Evolutionary conservation across 2,329 filamentous ascomycete species (phyloP).

Genomic region (Pseudophaeomoniella oleicola): DNA sequence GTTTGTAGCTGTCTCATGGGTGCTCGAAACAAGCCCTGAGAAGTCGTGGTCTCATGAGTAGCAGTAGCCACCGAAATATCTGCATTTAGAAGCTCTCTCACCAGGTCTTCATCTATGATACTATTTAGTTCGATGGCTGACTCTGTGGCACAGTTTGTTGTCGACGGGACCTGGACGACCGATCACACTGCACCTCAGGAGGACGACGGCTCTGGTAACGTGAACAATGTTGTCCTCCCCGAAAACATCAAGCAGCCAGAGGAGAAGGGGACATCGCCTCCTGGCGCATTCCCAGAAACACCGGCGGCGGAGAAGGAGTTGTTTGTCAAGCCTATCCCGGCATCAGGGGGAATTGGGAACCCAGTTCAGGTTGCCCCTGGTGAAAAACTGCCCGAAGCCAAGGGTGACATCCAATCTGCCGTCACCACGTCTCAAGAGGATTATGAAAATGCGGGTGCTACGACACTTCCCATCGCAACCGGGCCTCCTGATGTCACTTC

Average conservation of each 20-base stretch:
- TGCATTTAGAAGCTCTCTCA: no score
- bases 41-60: no score
- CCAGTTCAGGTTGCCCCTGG: constrained; percentile 67
- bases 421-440: constrained; percentile 62
- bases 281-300: constrained; percentile 60
- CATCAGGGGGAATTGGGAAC: constrained; percentile 50
- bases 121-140: constrained; percentile 4
- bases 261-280: constrained; percentile 21
- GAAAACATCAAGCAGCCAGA: constrained; percentile 45
- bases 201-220: constrained; percentile 66
- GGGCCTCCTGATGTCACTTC: constrained; percentile 25
- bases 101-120: constrained; percentile 5
- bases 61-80: no score
- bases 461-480: constrained; percentile 29
- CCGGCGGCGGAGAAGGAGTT: constrained; percentile 38
- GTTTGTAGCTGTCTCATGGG: no score
- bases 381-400: constrained; percentile 58
- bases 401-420: constrained; percentile 44
- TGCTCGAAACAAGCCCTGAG: no score
- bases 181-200: constrained; percentile 72
- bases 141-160: constrained; percentile 59
- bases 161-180: constrained; percentile 79
- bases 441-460: constrained; percentile 60
- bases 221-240: constrained; percentile 80
- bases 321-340: constrained; percentile 36